These are phyloP conservation scores for Saccharomyces eubayanus DNA, from an alignment of 805 yeast species.

Conservation along the genomic window DNA sequence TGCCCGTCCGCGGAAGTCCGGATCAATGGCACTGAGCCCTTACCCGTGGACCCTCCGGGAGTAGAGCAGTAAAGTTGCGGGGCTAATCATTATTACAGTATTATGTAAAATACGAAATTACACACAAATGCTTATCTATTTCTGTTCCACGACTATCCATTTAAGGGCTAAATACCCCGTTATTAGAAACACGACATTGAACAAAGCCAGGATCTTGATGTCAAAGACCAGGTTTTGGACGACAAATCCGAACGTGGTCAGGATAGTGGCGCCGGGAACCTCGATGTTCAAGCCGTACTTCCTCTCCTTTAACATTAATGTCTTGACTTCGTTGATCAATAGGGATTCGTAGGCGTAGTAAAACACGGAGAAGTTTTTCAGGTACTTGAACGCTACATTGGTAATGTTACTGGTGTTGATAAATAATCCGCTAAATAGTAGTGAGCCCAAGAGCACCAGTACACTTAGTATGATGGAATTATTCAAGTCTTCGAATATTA, in stretches of 20 bases:
- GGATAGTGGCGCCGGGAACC: conserved; percentile 95
- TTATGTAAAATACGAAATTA: neutral
- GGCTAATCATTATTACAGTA: neutral
- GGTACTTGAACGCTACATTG: conserved; percentile 50
- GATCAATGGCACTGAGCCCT: neutral
- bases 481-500: conserved; percentile 78
- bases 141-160: conserved; percentile 63
- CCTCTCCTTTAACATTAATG: conserved; percentile 72
- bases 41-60: neutral
- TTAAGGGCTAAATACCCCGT: conserved; percentile 72
- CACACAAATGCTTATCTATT: conserved; percentile 33
- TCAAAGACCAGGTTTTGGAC: conserved; percentile 70
- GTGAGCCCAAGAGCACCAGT: conserved; percentile 69
- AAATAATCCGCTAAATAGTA: conserved; percentile 89
- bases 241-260: conserved; percentile 90
- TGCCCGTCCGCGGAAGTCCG: neutral
- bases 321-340: conserved; percentile 85
- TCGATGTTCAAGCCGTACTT: conserved; percentile 91
- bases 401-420: conserved; percentile 69
- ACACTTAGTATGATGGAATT: conserved; percentile 88
- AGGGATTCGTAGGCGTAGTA: conserved; percentile 94
- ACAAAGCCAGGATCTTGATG: conserved; percentile 47
- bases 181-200: conserved; percentile 50
- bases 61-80: neutral
- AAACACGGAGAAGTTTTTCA: conserved; percentile 81